phyloP scores from a whole-genome alignment of 768 basidiomycete genomes.

The Hygrocybe punicea region DNA sequence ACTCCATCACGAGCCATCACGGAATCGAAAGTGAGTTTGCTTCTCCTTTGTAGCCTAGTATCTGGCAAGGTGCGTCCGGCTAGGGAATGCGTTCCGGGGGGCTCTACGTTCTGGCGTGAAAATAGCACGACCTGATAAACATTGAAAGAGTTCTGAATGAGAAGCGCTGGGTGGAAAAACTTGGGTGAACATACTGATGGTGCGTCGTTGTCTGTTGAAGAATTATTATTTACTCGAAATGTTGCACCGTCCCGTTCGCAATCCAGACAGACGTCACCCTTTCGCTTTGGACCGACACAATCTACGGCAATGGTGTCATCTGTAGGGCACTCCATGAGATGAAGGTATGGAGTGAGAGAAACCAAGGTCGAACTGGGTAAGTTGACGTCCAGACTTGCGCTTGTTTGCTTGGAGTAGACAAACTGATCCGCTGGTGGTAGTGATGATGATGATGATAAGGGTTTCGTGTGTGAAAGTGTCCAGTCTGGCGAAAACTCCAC shows the following conservation, averaged over 20 bases:
- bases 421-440: neutral
- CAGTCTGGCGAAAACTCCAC: neutral
- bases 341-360: slow-evolving; percentile 1
- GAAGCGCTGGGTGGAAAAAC: too few relatives aligned
- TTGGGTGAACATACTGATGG: neutral
- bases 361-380: slow-evolving; percentile 49
- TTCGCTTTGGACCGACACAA: too few relatives aligned
- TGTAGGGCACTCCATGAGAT: slow-evolving; percentile 36
- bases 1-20: neutral
- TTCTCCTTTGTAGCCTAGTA: neutral
- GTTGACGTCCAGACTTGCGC: neutral
- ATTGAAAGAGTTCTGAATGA: too few relatives aligned
- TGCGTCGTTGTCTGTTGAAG: neutral
- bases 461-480: neutral
- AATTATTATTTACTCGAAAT: too few relatives aligned
- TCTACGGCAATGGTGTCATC: slow-evolving; percentile 42
- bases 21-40: slow-evolving; percentile 5
- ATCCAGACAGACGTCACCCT: slow-evolving; percentile 3
- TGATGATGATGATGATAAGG: neutral
- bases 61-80: neutral
- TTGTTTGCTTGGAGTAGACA: neutral
- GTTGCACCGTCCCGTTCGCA: neutral
- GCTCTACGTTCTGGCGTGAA: neutral
- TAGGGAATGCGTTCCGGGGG: neutral
- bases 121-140: slow-evolving; percentile 2